Base-by-base conservation (phyloP, 768 basidiomycete species). In the Amanita exitialis region DNA sequence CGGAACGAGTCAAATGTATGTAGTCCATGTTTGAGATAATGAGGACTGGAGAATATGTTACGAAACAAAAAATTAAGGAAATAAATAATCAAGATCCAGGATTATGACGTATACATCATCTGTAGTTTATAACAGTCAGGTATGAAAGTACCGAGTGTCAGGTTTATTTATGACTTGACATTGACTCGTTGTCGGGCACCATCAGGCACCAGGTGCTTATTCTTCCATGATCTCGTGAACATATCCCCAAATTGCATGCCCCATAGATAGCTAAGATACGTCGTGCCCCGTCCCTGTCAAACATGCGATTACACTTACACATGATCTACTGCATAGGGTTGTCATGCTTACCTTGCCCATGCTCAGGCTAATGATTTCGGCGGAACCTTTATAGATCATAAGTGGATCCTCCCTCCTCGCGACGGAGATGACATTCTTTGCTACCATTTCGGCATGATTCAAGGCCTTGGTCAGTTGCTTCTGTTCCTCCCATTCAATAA, bases 401-500 rank as follows among this genome's bases (percentile, higher is more conserved):
- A 58, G 50, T 3, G 61, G 59, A 16, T 54, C 60, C 47, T 53
- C 54, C 46, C 71, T 74, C 10, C 59, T 59, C 28, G 82, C 63
- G 47, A 76, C 58, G 27, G 63, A 61, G 0, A 78, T 28, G 13
- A 83, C 61, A 52, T 87, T 86, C 25, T 68, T 63, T 2, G 66
- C 68, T 34, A 79, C 66, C 35, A 83, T 55, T 7, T 55, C 53
- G 0, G 67, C 71, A 54, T 86, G 85, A 4, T 57, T 58, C 1
- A 43, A 20, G 0, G 66, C 67, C 60, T 86, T 84, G 13, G 53
- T 61, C 3, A 64, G 61, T 44, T 72, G 81, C 57, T 84, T 85
- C 62, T 84, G 78, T 61, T 85, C 85, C 1, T 64, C 51, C 69
- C 75, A 79, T 35, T 82, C 78, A 53, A 80, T 74, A 52, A 81